Evolutionary conservation across 345 rosid genomes (phyloP), one percentile per base, ranked within the genome.

Genomic region (Clarkia xantiana): DNA sequence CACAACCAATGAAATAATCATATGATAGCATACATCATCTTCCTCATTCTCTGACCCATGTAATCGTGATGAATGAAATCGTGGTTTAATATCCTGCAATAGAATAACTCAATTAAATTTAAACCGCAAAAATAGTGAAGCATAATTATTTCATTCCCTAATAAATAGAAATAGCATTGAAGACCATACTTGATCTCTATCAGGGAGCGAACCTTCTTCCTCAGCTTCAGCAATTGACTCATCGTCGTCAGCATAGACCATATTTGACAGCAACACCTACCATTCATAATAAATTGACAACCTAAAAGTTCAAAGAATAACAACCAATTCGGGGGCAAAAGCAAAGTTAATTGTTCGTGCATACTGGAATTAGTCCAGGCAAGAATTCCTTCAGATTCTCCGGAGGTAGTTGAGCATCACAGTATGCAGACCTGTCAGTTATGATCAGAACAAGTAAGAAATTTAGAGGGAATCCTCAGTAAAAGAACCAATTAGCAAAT

Each of bases 131-230:
- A 14, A 43, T 22, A 50, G 57, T 18, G 44, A 16, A 63, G n/a
- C n/a, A 25, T 44, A 15, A 53, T 1, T 5, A 4, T 5, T 7
- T 29, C 36, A 29, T 7, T 5, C 36, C 8, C 4, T 29, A 29
- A 47, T 8, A 8, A 40, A 64, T 15, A 55, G 9, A 14, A 52
- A 47, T 44, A 44, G 14, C 1, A 44, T n/a, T 44, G 7, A 44
- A 29, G 17, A 20, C 15, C 53, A 71, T 59, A 93, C 99, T 95
- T 93, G 99, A 53, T 87, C 95, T 49, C 97, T 71, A 70, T 93
- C 99, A 58, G 99, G 97, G 48, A 82, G 88, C 72, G 97, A 93
- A 62, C 66, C 94, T 45, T 93, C 97, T 53, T 87, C 99, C 97
- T 87, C 96, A 2, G 94, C 88, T 23, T 84, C 97, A 67, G 52